Evolutionary conservation across 495 filamentous ascomycete species (phyloP), one percentile per base, ranked within the genome.

Genomic region (Penicillium desertorum): DNA sequence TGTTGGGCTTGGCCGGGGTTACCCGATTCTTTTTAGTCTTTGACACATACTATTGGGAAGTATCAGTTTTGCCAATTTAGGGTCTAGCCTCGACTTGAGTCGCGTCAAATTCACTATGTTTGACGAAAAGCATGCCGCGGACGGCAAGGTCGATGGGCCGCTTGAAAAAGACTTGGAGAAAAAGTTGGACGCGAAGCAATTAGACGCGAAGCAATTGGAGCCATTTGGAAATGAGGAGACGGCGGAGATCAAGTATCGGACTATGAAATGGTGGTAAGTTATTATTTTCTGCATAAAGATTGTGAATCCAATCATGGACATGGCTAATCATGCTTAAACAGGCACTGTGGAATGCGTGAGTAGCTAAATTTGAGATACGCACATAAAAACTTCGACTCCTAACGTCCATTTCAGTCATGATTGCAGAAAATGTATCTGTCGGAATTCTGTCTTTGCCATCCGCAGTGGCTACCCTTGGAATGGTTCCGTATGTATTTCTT

Each of bases 391-490:
- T 23, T 12, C 22, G 9, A 30, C 1, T 12, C 45, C 51, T 60
- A 58, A 64, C 39, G 5, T 20, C 9, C 10, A 36, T 4, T 37
- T 54, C 59, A 74, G 71, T 88, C 50, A 80, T 88, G 67, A 84
- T 88, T 62, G 86, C 86, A 39, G 85, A 87, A 63, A 85, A 84
- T 49, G 83, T 88, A 51, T 84, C 84, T 14, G 79, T 88, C 5
- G 86, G 86, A 36, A 83, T 81, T 65, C 76, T 89, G 30, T 82
- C 81, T 56, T 76, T 88, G n/a, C 86, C 86, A 0, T 71, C 72
- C 6, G 82, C 80, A n/a, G 82, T 88, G 48, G 83, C 86, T 12
- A 77, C 79, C 3, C 68, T 88, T 6, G 86, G 86, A 41, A 82
- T 88, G 74, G 79, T 83, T 17, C 71, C 71, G 69, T 73, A 76